phyloP scores from a whole-genome alignment of 1,284 basidiomycete species.

The Takashimella koratensis region DNA sequence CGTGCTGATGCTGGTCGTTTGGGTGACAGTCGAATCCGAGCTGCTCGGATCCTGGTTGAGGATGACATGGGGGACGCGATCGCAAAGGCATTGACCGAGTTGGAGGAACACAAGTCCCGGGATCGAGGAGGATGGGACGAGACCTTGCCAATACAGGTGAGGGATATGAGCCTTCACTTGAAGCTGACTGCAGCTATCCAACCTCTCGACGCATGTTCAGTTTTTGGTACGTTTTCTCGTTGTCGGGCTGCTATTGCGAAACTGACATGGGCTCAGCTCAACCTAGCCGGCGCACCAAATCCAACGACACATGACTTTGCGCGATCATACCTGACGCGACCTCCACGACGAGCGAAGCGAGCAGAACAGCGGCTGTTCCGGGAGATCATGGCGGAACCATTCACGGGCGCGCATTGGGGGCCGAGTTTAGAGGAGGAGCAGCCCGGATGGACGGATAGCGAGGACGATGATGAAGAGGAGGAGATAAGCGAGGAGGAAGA shows the following conservation, averaged over 20 bases:
- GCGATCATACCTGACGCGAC: conserved; percentile 20
- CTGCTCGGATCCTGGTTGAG: conserved; percentile 27
- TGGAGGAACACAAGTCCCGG: conserved; percentile 18
- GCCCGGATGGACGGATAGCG: conserved; percentile 39
- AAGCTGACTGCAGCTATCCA: conserved; percentile 11
- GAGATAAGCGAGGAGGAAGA: conserved; percentile 13
- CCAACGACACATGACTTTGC: conserved; percentile 25
- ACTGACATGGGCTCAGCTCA: too few relatives aligned
- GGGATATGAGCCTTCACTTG: not conserved
- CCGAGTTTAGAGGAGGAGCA: conserved; percentile 37
- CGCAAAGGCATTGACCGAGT: conserved; percentile 15
- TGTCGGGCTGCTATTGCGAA: not conserved
- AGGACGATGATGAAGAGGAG: conserved; percentile 6
- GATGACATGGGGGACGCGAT: conserved; percentile 33
- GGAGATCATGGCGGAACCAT: conserved; percentile 42
- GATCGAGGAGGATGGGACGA: conserved; percentile 29
- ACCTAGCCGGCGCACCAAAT: conserved; percentile 21
- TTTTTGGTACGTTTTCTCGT: conserved; percentile 25
- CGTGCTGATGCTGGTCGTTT: too few relatives aligned
- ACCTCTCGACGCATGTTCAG: conserved; percentile 40
- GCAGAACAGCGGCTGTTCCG: conserved; percentile 29
- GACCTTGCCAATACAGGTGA: conserved; percentile 23
- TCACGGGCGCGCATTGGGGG: conserved; percentile 30
- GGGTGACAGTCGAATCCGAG: conserved; percentile 20
- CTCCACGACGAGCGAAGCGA: conserved; percentile 13